Base-by-base conservation (phyloP, 2,329 filamentous ascomycete genomes). In the Clarireedia hainanense region DNA sequence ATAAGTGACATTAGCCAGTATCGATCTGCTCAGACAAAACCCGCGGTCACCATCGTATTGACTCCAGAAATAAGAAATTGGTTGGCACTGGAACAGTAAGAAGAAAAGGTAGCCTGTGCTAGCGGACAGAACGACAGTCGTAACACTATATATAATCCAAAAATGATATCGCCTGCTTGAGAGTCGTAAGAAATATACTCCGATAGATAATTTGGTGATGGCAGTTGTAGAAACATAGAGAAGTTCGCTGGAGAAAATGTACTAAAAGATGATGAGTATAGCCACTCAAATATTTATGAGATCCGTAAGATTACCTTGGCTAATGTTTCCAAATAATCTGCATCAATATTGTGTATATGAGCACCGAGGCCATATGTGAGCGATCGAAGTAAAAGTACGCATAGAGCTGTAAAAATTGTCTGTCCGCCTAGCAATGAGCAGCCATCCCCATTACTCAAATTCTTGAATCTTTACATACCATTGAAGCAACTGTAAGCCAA, bases 21-120 rank as follows among this genome's bases (percentile, higher is more conserved):
- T 59, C 2, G 60, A 40, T n/a, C 62, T 58, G 34, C 57, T 60
- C 36, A 73, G 58, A 50, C 72, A 72, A 23, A 56, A 61, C 9
- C 72, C 70, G 4, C 50, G 49, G 9, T 61, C 58, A 1, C 61
- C 52, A 2, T 61, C 62, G 34, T 70, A 69, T 24, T 67, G 65
- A 20, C 61, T 59, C 73, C 73, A 75, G 52, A 70, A 70, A 57
- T 68, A 73, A 4, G 60, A 51, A 37, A 67, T 60, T 0, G 65
- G 65, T 1, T 60, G 46, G 54, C 66, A 68, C 57, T 68, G 65
- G 20, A 67, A 65, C 12, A 68, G 26, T 3, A 67, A 56, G 39
- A 67, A 67, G 55, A 66, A 61, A 40, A 68, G 66, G 43, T 68
- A 68, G 45, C 62, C 62, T 5, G 60, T 61, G 50, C 63, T 65